Evolutionary conservation across 179 eudicot species (phyloP), one percentile per base, ranked within the genome.

Genomic region (Silene noctiflora): DNA sequence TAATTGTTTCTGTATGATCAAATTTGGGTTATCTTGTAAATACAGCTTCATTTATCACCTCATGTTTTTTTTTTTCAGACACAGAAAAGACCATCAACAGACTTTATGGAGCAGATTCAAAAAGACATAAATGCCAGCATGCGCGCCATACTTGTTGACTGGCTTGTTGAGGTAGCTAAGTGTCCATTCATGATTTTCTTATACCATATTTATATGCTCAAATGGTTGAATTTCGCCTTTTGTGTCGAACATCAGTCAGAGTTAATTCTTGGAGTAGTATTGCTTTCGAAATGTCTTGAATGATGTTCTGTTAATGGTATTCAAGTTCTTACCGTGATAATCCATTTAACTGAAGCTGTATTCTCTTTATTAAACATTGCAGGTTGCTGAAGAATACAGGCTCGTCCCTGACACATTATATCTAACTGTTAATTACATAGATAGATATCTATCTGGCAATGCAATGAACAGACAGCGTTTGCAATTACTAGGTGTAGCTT

Each of bases 301-400:
- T 19, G 22, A 22, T 8, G 13, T 19, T 63, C 25, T 27, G 42
- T 8, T 7, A 19, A 67, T 39, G 71, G 71, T 67, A 16, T 7
- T n/a, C 66, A 9, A 17, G 3, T 20, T 24, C 25, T 69, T 69
- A 7, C 19, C 29, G 39, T 35, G 35, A 17, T 6, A 22, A 46
- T 11, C 13, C 24, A 21, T 53, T 3, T 55, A 71, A 72, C 13
- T 64, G n/a, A 33, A 6, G 25, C 35, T 7, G 4, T 22, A 4
- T 24, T 31, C 59, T 73, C 16, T 1, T 13, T 75, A 25, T 22
- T 48, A 10, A 42, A 61, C 14, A 65, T 75, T 68, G 39, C 84
- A 92, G 97, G 97, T 92, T 80, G 83, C 92, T 67, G 98, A 91
- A 84, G 98, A 93, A 75, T 93, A 93, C 77, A 87, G 93, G 79